These are phyloP conservation scores for Russula griseocarnosa DNA, from an alignment of 768 basidiomycete genomes.

Conservation along the genomic window DNA sequence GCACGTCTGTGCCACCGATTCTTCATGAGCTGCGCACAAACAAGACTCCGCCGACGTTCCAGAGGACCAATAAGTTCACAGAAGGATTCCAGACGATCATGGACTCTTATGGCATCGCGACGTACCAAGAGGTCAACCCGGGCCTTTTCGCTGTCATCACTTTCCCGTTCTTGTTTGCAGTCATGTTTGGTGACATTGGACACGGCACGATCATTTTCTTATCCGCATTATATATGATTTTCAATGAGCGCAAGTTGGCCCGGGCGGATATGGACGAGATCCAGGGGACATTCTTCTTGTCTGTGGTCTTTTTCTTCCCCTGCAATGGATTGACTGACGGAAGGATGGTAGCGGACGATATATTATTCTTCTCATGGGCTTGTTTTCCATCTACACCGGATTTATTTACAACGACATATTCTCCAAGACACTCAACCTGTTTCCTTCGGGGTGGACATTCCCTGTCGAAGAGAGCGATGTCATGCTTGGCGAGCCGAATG, in stretches of 20 bases:
- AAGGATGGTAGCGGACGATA: slow-evolving; percentile 76
- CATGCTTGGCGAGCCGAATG: slow-evolving; percentile 52
- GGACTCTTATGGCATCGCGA: slow-evolving; percentile 93
- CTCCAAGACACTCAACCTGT: slow-evolving; percentile 86
- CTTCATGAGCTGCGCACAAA: slow-evolving; percentile 83
- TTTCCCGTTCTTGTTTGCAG: slow-evolving; percentile 97
- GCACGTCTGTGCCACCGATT: slow-evolving; percentile 88
- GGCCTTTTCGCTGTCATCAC: slow-evolving; percentile 89
- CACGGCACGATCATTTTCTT: slow-evolving; percentile 82
- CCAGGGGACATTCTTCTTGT: slow-evolving; percentile 88
- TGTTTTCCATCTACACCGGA: slow-evolving; percentile 94
- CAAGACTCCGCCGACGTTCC: slow-evolving; percentile 93
- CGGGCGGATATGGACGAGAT: slow-evolving; percentile 82
- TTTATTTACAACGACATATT: slow-evolving; percentile 99
- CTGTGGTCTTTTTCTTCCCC: slow-evolving; percentile 36
- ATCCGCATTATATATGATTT: slow-evolving; percentile 79
- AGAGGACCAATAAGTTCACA: slow-evolving; percentile 93
- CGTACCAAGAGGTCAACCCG: slow-evolving; percentile 96
- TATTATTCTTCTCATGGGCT: slow-evolving; percentile 97
- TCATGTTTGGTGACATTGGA: slow-evolving; percentile 99
- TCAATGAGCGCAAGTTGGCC: slow-evolving; percentile 75
- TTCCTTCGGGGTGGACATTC: slow-evolving; percentile 85
- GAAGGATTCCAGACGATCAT: slow-evolving; percentile 97
- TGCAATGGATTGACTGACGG: slow-evolving; percentile 27
- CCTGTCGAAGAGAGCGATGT: slow-evolving; percentile 43